Conservation (phyloP, 495 filamentous ascomycete species). For the Xylaria sp. region DNA sequence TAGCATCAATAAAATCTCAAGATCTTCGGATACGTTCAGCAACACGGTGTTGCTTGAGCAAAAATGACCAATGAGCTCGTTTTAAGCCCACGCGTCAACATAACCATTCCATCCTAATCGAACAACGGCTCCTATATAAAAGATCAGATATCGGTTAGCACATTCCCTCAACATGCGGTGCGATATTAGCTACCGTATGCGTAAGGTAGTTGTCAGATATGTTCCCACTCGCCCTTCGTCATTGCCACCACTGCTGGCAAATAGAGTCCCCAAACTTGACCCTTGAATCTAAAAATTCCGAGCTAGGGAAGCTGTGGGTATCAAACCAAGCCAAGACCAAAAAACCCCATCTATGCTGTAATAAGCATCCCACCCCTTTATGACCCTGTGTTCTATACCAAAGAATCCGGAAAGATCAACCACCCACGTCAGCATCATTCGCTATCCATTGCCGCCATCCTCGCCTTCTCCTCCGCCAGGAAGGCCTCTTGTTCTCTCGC, state of each 20-base stretch:
- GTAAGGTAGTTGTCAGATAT: not conserved
- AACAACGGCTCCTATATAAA: not conserved
- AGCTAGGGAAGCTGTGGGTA: not conserved
- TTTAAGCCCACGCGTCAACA: not conserved
- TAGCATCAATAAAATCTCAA: not conserved
- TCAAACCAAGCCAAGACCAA: not conserved
- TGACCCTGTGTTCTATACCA: not conserved
- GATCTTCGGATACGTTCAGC: not conserved
- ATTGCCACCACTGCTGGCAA: not conserved
- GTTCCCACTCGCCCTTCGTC: not conserved
- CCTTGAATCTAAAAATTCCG: not conserved
- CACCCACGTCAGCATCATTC: not conserved
- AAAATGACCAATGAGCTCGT: not conserved
- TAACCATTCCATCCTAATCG: not conserved
- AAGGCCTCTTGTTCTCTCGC: slow-evolving; percentile 62
- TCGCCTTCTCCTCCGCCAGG: slow-evolving; percentile 50
- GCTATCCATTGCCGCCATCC: slow-evolving; percentile 26
- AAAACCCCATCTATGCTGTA: not conserved
- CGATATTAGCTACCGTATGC: not conserved
- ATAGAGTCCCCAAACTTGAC: not conserved
- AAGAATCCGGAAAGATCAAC: not conserved
- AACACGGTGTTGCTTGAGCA: not conserved
- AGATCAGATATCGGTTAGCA: not conserved
- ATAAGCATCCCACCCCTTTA: not conserved
- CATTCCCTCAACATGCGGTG: not conserved